Conservation (phyloP, 306 rosid genomes). For the Astragalus glycyphyllos region DNA sequence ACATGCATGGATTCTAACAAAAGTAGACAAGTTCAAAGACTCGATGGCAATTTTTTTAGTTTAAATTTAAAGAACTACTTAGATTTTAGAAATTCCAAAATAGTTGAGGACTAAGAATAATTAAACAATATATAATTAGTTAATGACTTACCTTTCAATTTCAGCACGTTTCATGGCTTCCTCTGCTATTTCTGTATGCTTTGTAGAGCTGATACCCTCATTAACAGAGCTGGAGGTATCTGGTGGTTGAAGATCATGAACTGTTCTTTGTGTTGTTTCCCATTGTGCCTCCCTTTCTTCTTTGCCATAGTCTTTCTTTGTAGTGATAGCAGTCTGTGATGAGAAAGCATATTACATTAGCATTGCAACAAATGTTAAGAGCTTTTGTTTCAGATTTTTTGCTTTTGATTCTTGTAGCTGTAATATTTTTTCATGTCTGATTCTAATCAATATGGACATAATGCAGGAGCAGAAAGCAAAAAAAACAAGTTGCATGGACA, state of each 20-base stretch:
- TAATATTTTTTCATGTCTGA: too few relatives aligned
- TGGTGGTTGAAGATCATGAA: slow-evolving; percentile 92
- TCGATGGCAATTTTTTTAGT: too few relatives aligned
- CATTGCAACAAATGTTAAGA: background rate
- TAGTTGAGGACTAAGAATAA: too few relatives aligned
- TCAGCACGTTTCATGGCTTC: slow-evolving; percentile 93
- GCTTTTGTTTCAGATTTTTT: too few relatives aligned
- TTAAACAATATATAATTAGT: background rate
- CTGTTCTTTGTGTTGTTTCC: slow-evolving; percentile 89
- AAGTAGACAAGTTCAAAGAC: too few relatives aligned
- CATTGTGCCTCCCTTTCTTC: slow-evolving; percentile 98
- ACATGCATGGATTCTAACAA: too few relatives aligned
- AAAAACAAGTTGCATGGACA: too few relatives aligned
- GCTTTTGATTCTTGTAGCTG: too few relatives aligned
- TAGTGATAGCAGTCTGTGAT: slow-evolving; percentile 86
- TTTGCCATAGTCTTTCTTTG: slow-evolving; percentile 94
- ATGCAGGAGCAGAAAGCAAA: too few relatives aligned
- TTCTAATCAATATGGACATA: too few relatives aligned
- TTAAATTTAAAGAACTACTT: too few relatives aligned
- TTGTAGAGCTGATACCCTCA: slow-evolving; percentile 71
- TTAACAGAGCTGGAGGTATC: slow-evolving; percentile 56
- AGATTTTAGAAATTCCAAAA: too few relatives aligned
- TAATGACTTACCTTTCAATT: slow-evolving; percentile 73
- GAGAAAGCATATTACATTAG: background rate
- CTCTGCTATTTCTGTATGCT: slow-evolving; percentile 95